Evolutionary conservation across 495 filamentous ascomycete genomes (phyloP).

Genomic region (Penicillium lividum): DNA sequence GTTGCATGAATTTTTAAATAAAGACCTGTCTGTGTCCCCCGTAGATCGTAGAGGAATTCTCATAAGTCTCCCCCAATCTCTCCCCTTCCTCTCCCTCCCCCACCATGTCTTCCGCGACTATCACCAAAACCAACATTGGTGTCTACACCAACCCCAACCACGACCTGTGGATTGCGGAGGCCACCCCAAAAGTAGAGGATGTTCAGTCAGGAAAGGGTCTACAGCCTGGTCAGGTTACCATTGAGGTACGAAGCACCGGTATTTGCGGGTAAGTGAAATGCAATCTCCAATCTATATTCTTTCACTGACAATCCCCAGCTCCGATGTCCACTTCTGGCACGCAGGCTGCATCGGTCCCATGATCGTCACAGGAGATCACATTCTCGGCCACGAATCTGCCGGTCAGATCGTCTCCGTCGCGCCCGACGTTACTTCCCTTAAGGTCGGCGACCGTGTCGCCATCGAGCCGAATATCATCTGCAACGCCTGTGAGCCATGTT

Average conservation of each 20-base stretch:
- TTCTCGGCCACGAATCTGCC: constrained; percentile 91
- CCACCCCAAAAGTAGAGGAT: constrained; percentile 71
- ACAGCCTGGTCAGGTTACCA: constrained; percentile 76
- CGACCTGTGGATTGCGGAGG: constrained; percentile 84
- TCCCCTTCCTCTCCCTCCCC: constrained; percentile 8
- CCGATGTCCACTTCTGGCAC: constrained; percentile 96
- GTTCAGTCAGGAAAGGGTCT: constrained; percentile 69
- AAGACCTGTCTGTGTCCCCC: constrained; percentile 5
- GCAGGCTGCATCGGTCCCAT: constrained; percentile 91
- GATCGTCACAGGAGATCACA: constrained; percentile 83
- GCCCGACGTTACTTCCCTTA: constrained; percentile 68
- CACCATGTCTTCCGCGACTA: constrained; percentile 39
- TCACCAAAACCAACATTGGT: constrained; percentile 82
- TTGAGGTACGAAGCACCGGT: constrained; percentile 85
- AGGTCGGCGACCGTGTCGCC: constrained; percentile 83
- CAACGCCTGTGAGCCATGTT: constrained; percentile 82
- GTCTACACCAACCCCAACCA: constrained; percentile 93
- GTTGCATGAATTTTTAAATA: constrained; percentile 8
- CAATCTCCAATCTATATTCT: not conserved
- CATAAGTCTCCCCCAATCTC: not conserved
- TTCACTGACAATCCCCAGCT: constrained; percentile 47
- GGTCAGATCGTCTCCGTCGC: constrained; percentile 81
- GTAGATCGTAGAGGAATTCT: not conserved
- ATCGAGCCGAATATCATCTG: constrained; percentile 92
- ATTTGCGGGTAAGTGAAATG: constrained; percentile 74